A percentile compares a stretch with the other conserved stretches of the same genome.
Conservation (phyloP, 371 early-diverging fungal species). For the Circinella minor region DNA sequence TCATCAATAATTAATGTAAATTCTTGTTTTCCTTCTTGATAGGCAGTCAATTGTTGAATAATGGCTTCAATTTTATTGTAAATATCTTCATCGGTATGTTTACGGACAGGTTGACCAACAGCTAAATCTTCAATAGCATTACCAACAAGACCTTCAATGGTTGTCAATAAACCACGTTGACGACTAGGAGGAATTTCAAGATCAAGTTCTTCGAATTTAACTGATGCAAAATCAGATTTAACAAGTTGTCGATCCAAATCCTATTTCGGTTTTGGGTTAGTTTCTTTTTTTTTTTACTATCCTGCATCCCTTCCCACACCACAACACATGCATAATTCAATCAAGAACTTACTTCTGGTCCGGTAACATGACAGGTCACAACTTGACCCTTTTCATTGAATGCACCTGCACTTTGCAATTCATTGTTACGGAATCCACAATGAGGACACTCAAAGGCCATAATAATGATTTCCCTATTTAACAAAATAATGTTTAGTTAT, state of each 20-base stretch:
- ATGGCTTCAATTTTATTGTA: constrained; percentile 79
- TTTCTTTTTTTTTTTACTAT: background rate
- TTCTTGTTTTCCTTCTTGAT: constrained; percentile 55
- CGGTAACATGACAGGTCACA: constrained; percentile 63
- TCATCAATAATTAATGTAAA: constrained; percentile 88
- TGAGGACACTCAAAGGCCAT: constrained; percentile 96
- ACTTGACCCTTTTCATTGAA: constrained; percentile 82
- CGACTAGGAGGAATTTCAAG: constrained; percentile 87
- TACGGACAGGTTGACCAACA: constrained; percentile 79
- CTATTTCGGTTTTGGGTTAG: constrained; percentile 16
- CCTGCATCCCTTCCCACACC: background rate
- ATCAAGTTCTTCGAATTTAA: constrained; percentile 84
- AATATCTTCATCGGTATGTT: constrained; percentile 62
- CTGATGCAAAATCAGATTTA: constrained; percentile 82
- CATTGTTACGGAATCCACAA: constrained; percentile 90
- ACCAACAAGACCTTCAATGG: constrained; percentile 87
- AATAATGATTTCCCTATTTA: constrained; percentile 78
- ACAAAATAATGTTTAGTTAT: background rate
- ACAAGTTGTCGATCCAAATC: constrained; percentile 93
- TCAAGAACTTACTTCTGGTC: constrained; percentile 47
- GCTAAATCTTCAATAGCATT: constrained; percentile 83
- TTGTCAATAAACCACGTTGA: constrained; percentile 81
- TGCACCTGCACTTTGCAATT: constrained; percentile 86
- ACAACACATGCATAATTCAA: no score
- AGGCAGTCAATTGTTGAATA: constrained; percentile 65